Base-by-base conservation (phyloP, 805 yeast species). In the Lipomyces yamanashiensis region DNA sequence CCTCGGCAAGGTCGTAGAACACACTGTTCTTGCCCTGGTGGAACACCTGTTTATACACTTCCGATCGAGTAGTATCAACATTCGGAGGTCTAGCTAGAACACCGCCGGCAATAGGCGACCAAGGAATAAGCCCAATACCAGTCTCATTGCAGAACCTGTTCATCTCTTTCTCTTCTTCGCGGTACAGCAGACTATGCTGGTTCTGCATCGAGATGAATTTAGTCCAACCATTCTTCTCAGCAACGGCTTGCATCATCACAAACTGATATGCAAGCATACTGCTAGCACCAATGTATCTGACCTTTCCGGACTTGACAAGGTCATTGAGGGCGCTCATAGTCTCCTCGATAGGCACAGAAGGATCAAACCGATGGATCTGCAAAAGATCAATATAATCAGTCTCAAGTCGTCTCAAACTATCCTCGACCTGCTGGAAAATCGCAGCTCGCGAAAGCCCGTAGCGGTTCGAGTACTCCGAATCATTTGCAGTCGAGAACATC, bases 81-180 rank as follows among this genome's bases (percentile, higher is more conserved):
- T 9, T 55, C 6, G 54, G 36, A 17, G 89, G 86, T 63, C 87
- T 78, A 0, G 87, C 78, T 49, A 86, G 74, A 0, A 80, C 34
- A 12, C 89, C 89, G 62, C 82, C 73, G 4, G 85, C 85, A 59
- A 78, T 73, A 34, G 89, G 88, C 6, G 85, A 80, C 84, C 85
- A 86, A 7, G 89, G 89, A 55, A 84, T 79, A 21, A 85, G 60
- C 1, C 86, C 87, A 45, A 86, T 81, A 10, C 81, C 81, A 19
- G 81, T 80, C 54, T 76, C 77, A 28, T 81, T 74, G 64, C 87
- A 84, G 72, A 76, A 86, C 28, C 82, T 83, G 64, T 79, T 82
- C 80, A 85, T 76, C 70, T 87, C 90, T 21, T 84, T 74, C 71
- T 87, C 90, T 60, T 86, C 89, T 69, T 86, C 88, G 15, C 90